phyloP scores from a whole-genome alignment of 1,284 basidiomycete genomes.

The Fomitiporia mediterranea region DNA sequence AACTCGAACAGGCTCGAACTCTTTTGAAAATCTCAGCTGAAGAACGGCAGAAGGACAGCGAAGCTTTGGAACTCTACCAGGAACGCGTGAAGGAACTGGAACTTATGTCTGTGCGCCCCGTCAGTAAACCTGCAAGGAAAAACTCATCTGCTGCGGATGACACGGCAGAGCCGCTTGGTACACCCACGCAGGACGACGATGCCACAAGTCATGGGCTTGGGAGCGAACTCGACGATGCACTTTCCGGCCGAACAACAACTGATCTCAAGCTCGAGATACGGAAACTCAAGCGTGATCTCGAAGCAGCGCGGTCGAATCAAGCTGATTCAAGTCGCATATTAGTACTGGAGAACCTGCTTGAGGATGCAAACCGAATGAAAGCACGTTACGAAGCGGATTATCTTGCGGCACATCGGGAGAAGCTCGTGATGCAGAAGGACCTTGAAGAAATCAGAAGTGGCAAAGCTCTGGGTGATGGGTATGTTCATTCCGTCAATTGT shows the following conservation, averaged over 20 bases:
- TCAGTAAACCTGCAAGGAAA: conserved; percentile 24
- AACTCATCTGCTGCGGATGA: conserved; percentile 26
- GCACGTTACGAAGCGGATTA: conserved; percentile 87
- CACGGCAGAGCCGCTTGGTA: conserved; percentile 37
- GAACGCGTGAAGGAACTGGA: conserved; percentile 91
- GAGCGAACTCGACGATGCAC: conserved; percentile 81
- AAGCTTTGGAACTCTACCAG: conserved; percentile 85
- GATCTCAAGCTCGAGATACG: conserved; percentile 84
- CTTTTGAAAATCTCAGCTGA: conserved; percentile 66
- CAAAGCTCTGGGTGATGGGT: conserved; percentile 81
- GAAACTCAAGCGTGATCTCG: conserved; percentile 79
- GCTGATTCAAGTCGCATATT: conserved; percentile 70
- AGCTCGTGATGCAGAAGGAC: conserved; percentile 75
- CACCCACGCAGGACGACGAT: conserved; percentile 34
- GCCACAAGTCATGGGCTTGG: conserved; percentile 58
- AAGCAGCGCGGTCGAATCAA: conserved; percentile 67
- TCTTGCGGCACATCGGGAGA: conserved; percentile 78
- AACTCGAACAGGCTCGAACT: conserved; percentile 69
- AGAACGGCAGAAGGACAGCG: conserved; percentile 75
- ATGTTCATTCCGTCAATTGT: conserved; percentile 25
- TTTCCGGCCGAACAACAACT: conserved; percentile 84
- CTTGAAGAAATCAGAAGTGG: conserved; percentile 88
- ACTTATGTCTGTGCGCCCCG: conserved; percentile 49
- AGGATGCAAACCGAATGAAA: conserved; percentile 89
- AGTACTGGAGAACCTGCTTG: conserved; percentile 85